phyloP scores from a whole-genome alignment of 2,329 filamentous ascomycete genomes.

The Talaromyces piceae region DNA sequence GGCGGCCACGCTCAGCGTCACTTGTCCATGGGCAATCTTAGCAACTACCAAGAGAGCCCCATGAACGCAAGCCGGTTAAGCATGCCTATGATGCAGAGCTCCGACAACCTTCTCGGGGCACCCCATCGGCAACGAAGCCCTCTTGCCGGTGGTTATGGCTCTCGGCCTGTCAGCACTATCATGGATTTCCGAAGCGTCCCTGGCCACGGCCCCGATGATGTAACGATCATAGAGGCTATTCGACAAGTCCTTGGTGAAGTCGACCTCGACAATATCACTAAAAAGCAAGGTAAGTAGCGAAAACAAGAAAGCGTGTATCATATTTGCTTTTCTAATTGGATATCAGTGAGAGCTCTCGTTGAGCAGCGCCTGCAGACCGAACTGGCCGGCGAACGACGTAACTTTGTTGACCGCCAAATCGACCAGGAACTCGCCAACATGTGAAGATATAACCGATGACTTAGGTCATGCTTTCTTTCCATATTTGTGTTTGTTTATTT shows the following conservation, averaged over 20 bases:
- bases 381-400: conserved; percentile 73
- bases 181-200: conserved; percentile 51
- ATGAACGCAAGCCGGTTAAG: conserved; percentile 35
- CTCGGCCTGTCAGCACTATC: conserved; percentile 46
- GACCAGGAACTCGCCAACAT: conserved; percentile 90
- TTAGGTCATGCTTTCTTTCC: not conserved
- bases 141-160: conserved; percentile 34
- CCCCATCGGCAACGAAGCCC: conserved; percentile 39
- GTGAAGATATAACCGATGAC: conserved; percentile 41
- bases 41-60: conserved; percentile 37
- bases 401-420: conserved; percentile 88
- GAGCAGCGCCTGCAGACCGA: conserved; percentile 92
- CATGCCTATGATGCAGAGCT: conserved; percentile 36
- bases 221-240: conserved; percentile 74
- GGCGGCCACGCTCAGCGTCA: conserved; percentile 40
- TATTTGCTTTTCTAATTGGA: not conserved
- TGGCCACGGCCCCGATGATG: conserved; percentile 64
- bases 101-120: conserved; percentile 37
- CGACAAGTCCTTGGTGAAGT: conserved; percentile 76
- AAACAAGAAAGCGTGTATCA: too few relatives aligned
- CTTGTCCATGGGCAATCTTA: conserved; percentile 54
- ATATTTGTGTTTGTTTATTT: not conserved
- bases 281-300: conserved; percentile 66
- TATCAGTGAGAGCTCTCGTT: conserved; percentile 66
- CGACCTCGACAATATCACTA: conserved; percentile 93